phyloP scores from a whole-genome alignment of 495 filamentous ascomycete genomes.

The Daldinia decipiens region DNA sequence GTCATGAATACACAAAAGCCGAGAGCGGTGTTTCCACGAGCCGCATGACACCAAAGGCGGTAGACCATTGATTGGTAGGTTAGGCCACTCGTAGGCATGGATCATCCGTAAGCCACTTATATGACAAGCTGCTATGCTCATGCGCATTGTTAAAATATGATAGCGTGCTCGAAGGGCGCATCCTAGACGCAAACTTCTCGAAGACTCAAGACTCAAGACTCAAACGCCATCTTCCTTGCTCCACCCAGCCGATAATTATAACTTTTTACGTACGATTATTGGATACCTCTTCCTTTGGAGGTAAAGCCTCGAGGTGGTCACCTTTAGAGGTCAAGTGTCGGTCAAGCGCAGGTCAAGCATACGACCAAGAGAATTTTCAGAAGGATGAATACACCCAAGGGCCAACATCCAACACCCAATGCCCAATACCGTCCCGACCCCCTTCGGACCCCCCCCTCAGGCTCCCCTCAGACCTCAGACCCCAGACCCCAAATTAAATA shows the following conservation, averaged over 20 bases:
- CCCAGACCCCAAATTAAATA: constrained; percentile 11
- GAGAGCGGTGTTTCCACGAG: not conserved
- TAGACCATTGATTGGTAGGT: not conserved
- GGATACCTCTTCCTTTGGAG: constrained; percentile 34
- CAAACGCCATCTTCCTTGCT: constrained; percentile 11
- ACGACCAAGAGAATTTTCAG: constrained; percentile 2
- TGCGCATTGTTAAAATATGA: constrained; percentile 11
- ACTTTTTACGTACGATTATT: constrained; percentile 35
- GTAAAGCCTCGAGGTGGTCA: constrained; percentile 41
- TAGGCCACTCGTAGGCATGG: not conserved
- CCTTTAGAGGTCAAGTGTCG: constrained; percentile 42
- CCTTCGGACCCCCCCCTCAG: not conserved
- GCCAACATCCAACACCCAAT: too few species aligned
- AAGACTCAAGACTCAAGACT: constrained; percentile 16
- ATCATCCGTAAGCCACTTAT: not conserved
- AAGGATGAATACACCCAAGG: not conserved
- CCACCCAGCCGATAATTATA: constrained; percentile 8
- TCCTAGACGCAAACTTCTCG: not conserved
- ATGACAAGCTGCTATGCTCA: not conserved
- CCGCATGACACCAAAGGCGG: constrained; percentile 2
- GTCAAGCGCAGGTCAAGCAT: constrained; percentile 14
- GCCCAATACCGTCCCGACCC: not conserved
- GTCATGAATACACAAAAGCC: not conserved
- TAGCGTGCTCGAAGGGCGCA: constrained; percentile 16
- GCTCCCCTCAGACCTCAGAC: constrained; percentile 1